Conservation (phyloP, 2,329 filamentous ascomycete species). For the Aciculosporium take region DNA sequence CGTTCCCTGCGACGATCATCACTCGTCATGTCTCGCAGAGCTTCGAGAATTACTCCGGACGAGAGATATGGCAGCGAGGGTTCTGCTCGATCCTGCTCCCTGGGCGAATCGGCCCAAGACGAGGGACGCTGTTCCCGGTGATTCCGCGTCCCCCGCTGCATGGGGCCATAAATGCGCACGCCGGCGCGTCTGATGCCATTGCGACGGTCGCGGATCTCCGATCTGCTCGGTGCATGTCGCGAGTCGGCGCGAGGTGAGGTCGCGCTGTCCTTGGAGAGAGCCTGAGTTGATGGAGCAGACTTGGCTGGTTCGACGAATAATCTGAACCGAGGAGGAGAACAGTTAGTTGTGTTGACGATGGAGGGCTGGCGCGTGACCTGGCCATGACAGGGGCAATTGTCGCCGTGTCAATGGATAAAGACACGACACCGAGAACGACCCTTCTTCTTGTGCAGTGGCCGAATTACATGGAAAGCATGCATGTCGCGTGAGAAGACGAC, state of each 20-base stretch:
- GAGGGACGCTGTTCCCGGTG: constrained; percentile 8
- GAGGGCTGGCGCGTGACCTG: neutral
- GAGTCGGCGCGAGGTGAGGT: constrained; percentile 26
- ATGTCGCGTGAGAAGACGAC: neutral
- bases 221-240: constrained; percentile 20
- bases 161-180: constrained; percentile 15
- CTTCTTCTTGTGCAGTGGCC: neutral
- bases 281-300: constrained; percentile 26
- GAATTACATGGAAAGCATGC: neutral
- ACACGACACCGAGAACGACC: constrained; percentile 5
- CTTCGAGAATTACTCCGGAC: constrained; percentile 6
- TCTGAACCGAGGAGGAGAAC: constrained; percentile 15
- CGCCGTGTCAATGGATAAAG: constrained; percentile 3
- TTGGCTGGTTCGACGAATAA: constrained; percentile 32
- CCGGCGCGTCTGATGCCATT: constrained; percentile 11
- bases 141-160: constrained; percentile 12
- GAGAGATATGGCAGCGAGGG: neutral
- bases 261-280: constrained; percentile 16
- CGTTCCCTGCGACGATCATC: constrained; percentile 13
- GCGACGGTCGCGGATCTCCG: constrained; percentile 18
- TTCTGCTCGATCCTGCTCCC: constrained; percentile 3
- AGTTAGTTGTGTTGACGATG: constrained; percentile 6
- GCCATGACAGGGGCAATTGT: neutral
- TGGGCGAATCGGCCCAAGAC: constrained; percentile 12
- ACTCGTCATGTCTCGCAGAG: constrained; percentile 9